These are phyloP conservation scores for Pythium sukuiense DNA, from an alignment of 352 stramenopile species.

Conservation along the genomic window DNA sequence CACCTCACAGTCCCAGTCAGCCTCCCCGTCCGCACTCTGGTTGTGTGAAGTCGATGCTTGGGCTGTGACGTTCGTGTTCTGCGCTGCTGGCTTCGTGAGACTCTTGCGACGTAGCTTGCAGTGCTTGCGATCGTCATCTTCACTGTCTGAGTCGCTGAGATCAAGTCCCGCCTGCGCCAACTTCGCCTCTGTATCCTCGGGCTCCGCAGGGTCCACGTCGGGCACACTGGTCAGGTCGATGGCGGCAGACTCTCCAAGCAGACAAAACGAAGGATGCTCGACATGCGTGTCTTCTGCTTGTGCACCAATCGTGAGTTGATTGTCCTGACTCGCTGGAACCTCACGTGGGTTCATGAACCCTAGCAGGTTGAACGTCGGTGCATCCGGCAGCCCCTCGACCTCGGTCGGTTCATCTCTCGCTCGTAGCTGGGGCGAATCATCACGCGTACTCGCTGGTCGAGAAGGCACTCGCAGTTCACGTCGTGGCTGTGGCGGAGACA, in stretches of 20 bases:
- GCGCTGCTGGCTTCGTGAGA: not conserved
- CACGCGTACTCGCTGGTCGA: not conserved
- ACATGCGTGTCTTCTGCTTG: too few species aligned
- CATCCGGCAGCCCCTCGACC: conserved; percentile 12
- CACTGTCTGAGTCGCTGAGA: conserved; percentile 51
- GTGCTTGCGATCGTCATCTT: conserved; percentile 24
- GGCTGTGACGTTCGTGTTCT: not conserved
- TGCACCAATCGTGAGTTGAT: not conserved
- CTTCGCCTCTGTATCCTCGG: conserved; percentile 17
- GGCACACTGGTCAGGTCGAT: conserved; percentile 23
- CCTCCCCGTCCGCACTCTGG: not conserved
- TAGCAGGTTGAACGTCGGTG: conserved; percentile 25
- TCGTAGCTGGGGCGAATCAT: not conserved
- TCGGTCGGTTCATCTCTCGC: not conserved
- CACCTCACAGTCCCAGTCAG: conserved; percentile 33
- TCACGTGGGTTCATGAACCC: conserved; percentile 8
- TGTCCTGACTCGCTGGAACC: not conserved
- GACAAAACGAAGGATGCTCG: conserved; percentile 1
- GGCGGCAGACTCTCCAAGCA: not conserved
- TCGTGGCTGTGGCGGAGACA: not conserved
- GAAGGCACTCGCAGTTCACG: not conserved
- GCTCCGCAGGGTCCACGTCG: conserved; percentile 5
- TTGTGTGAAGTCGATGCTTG: not conserved
- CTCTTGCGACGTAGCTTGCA: conserved; percentile 18
- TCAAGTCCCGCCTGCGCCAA: conserved; percentile 47